Evolutionary conservation across 805 yeast species (phyloP).

Genomic region (Kodamaea kaohsiungensis): DNA sequence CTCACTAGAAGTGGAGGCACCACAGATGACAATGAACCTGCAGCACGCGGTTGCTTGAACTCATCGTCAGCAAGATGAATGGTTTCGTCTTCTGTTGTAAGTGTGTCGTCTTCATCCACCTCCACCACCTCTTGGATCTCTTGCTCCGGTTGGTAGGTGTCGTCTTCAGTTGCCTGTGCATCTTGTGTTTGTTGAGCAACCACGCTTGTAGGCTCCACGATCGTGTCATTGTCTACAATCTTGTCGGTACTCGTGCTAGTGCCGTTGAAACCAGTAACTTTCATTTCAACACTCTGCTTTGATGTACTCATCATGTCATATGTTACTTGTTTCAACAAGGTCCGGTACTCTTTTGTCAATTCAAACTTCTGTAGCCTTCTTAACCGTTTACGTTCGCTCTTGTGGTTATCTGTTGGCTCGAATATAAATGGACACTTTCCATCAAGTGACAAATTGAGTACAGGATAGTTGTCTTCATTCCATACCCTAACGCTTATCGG

Average conservation of each 20-base stretch:
- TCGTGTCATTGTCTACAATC: conserved; percentile 18
- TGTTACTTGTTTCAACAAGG: conserved; percentile 36
- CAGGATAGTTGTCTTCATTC: conserved; percentile 55
- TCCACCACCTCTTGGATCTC: conserved; percentile 11
- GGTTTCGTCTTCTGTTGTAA: conserved; percentile 10
- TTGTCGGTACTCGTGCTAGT: conserved; percentile 32
- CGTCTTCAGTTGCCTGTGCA: conserved; percentile 10
- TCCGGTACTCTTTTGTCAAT: conserved; percentile 44
- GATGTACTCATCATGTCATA: conserved; percentile 30
- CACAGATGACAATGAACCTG: conserved; percentile 15
- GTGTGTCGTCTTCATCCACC: conserved; percentile 12
- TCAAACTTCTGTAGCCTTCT: conserved; percentile 41
- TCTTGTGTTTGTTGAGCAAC: conserved; percentile 4
- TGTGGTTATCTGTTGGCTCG: conserved; percentile 46
- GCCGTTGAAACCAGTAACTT: conserved; percentile 19
- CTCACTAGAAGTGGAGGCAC: conserved; percentile 30
- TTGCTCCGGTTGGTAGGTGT: conserved; percentile 13
- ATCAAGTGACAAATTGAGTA: conserved; percentile 57
- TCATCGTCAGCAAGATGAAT: conserved; percentile 16
- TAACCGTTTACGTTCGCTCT: conserved; percentile 41
- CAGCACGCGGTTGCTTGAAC: conserved; percentile 8
- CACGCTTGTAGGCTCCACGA: conserved; percentile 14
- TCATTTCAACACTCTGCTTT: conserved; percentile 20
- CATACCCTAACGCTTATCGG: conserved; percentile 87
- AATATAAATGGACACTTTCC: conserved; percentile 86